Conservation (phyloP, 192 early-diverging fungal species). For the Coemansia sp. region DNA sequence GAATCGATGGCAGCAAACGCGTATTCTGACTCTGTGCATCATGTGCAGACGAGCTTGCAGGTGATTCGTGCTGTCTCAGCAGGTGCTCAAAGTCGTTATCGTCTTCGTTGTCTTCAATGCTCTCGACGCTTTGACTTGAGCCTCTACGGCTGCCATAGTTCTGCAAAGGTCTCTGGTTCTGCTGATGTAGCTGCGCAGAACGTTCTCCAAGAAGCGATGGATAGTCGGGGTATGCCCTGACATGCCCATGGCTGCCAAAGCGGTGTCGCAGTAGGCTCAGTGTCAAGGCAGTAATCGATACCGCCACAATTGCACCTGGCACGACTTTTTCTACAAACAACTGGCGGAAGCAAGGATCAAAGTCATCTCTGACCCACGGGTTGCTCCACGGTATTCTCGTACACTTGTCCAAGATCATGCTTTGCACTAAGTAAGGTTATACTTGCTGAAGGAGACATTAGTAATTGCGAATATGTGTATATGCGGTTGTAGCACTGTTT, state of each 20-base stretch:
- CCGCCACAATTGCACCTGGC: conserved; percentile 16
- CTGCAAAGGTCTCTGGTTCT: not conserved
- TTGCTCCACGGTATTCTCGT: conserved; percentile 25
- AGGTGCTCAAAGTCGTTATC: conserved; percentile 1
- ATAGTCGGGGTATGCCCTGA: conserved; percentile 2
- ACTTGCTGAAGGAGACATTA: not conserved
- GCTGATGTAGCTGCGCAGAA: not conserved
- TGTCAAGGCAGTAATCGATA: conserved; percentile 15
- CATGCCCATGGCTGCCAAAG: not conserved
- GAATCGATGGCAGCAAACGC: conserved; percentile 18
- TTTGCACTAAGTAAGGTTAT: not conserved
- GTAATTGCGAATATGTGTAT: not conserved
- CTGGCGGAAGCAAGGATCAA: conserved; percentile 40
- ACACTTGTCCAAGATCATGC: conserved; percentile 11
- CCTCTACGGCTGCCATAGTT: not conserved
- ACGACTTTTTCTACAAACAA: conserved; percentile 32
- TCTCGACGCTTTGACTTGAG: not conserved
- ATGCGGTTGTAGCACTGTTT: too few species aligned
- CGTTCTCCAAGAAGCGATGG: conserved; percentile 8
- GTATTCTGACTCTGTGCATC: not conserved
- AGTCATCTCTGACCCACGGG: conserved; percentile 45
- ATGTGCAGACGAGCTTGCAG: not conserved
- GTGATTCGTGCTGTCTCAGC: conserved; percentile 1
- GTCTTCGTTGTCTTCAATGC: conserved; percentile 15
- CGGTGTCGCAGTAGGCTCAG: conserved; percentile 14